phyloP scores from a whole-genome alignment of 2,329 filamentous ascomycete species.

The Thelonectria olida region DNA sequence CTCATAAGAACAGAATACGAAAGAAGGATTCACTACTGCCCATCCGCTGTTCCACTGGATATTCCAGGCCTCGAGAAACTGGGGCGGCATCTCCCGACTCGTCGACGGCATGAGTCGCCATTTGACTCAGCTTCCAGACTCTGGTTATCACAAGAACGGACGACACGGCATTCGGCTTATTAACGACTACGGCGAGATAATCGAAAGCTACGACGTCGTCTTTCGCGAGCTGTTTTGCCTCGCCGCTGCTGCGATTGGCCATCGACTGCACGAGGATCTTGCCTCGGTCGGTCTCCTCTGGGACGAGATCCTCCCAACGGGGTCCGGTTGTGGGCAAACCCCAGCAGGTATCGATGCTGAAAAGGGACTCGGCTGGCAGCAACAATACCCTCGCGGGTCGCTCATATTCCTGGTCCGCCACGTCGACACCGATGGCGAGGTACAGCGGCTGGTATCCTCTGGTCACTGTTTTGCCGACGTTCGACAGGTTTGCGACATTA shows the following conservation, averaged over 20 bases:
- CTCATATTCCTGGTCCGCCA: slow-evolving; percentile 81
- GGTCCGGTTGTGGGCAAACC: slow-evolving; percentile 43
- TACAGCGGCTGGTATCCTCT: slow-evolving; percentile 70
- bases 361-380: slow-evolving; percentile 44
- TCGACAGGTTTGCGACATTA: slow-evolving; percentile 72
- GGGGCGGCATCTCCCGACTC: slow-evolving; percentile 73
- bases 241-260: slow-evolving; percentile 78
- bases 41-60: slow-evolving; percentile 90
- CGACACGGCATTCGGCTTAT: slow-evolving; percentile 53
- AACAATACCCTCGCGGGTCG: slow-evolving; percentile 73
- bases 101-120: slow-evolving; percentile 78
- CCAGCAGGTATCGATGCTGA: slow-evolving; percentile 49
- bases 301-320: slow-evolving; percentile 79
- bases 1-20: slow-evolving; percentile 51
- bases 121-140: slow-evolving; percentile 60
- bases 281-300: slow-evolving; percentile 75
- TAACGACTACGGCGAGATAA: slow-evolving; percentile 64
- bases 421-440: slow-evolving; percentile 65
- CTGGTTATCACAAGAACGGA: slow-evolving; percentile 30
- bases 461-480: slow-evolving; percentile 83
- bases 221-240: slow-evolving; percentile 88
- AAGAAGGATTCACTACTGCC: slow-evolving; percentile 78
- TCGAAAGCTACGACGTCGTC: slow-evolving; percentile 76
- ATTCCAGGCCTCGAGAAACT: slow-evolving; percentile 82
- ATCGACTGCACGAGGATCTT: slow-evolving; percentile 70